Percentiles rank a stretch among this genome's conserved stretches.
Conservation (phyloP, 768 basidiomycete species). For the Leccinum olivaceopallidum region DNA sequence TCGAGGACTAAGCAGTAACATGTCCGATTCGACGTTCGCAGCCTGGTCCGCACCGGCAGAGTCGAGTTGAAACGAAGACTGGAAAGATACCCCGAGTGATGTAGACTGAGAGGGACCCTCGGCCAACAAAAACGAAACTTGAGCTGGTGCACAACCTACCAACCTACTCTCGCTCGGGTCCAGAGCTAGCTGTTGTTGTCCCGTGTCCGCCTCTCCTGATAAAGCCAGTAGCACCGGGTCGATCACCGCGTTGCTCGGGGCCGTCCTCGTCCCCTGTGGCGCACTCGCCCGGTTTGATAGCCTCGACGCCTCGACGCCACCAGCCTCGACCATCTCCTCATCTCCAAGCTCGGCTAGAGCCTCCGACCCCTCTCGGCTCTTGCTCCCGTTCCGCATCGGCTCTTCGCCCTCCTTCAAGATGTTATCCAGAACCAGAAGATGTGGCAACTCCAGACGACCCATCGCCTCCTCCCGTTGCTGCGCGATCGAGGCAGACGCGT, state of each 20-base stretch:
- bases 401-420: slow-evolving; percentile 36
- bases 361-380: slow-evolving; percentile 13
- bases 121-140: background rate
- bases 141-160: background rate
- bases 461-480: slow-evolving; percentile 30
- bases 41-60: background rate
- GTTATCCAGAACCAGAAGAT: slow-evolving; percentile 37
- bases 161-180: background rate
- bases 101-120: background rate
- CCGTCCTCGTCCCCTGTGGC: background rate
- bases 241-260: slow-evolving; percentile 23
- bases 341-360: slow-evolving; percentile 4
- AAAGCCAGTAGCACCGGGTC: slow-evolving; percentile 33
- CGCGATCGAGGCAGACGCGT: background rate
- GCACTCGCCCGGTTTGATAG: slow-evolving; percentile 1
- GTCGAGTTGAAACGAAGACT: background rate
- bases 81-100: background rate
- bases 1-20: slow-evolving; percentile 41
- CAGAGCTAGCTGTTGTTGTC: background rate
- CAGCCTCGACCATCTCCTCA: background rate
- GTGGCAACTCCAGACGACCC: slow-evolving; percentile 27
- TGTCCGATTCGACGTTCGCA: slow-evolving; percentile 13
- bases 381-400: slow-evolving; percentile 6
- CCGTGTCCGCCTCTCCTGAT: slow-evolving; percentile 16
- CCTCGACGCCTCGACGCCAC: background rate